phyloP scores from a whole-genome alignment of 225 moss, liverwort and hornwort species.

The Pleurozium schreberi region DNA sequence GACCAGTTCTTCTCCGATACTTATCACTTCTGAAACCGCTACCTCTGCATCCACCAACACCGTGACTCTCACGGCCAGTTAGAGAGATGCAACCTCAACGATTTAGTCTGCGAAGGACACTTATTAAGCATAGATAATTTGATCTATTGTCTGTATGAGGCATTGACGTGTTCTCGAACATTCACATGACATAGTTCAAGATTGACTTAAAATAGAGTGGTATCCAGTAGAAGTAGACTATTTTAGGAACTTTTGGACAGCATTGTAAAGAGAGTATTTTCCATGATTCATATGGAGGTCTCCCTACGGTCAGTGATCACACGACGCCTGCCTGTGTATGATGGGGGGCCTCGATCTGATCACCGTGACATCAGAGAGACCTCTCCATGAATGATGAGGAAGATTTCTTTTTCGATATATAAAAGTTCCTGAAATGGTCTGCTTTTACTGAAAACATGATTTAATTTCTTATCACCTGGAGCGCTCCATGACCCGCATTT shows the following conservation, averaged over 20 bases:
- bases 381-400: background rate
- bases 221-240: background rate
- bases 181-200: background rate
- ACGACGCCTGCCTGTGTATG: background rate
- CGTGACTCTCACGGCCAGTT: conserved; percentile 1
- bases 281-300: background rate
- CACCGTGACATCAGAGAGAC: background rate
- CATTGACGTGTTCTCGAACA: background rate
- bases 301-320: background rate
- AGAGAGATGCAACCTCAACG: conserved; percentile 10
- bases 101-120: background rate
- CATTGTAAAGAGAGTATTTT: background rate
- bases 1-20: conserved; percentile 29
- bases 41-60: conserved; percentile 20
- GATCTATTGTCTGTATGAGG: background rate
- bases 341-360: background rate
- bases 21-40: conserved; percentile 24
- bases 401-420: background rate
- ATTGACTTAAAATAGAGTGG: background rate
- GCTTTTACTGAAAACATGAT: background rate
- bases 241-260: background rate
- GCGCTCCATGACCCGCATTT: conserved; percentile 90
- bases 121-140: background rate
- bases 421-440: background rate
- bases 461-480: conserved; percentile 26